Evolutionary conservation across 148 eudicot species (phyloP).

Genomic region (Nepenthes mirabilis): DNA sequence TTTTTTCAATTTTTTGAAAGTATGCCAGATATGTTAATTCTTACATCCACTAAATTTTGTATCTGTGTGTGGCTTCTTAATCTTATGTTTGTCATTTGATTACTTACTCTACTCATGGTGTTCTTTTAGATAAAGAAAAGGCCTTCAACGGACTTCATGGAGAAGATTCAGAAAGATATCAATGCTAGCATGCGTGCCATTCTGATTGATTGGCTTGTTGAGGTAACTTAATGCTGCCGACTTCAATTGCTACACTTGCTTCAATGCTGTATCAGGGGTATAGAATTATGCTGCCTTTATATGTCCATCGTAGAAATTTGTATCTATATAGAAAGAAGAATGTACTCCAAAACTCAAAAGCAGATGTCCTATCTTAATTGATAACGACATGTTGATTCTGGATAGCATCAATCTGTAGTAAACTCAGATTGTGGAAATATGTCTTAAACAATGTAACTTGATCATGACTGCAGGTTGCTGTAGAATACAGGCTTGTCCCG

Average conservation of each 20-base stretch:
- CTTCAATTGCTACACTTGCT: not conserved
- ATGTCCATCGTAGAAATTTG: no score
- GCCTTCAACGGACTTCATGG: slow-evolving; percentile 74
- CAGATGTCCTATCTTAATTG: no score
- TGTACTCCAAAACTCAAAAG: no score
- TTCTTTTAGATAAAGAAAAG: slow-evolving; percentile 60
- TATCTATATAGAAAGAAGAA: no score
- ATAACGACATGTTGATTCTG: not conserved
- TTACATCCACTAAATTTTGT: no score
- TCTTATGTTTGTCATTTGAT: not conserved
- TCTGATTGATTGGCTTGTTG: slow-evolving; percentile 94
- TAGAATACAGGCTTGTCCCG: slow-evolving; percentile 93
- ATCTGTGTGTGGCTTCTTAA: not conserved
- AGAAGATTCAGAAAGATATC: slow-evolving; percentile 76
- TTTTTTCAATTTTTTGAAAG: no score
- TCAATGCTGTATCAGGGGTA: not conserved
- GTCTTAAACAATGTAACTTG: not conserved
- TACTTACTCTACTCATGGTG: not conserved
- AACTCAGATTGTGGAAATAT: not conserved
- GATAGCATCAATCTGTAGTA: not conserved
- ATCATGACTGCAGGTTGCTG: slow-evolving; percentile 51
- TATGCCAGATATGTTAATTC: no score
- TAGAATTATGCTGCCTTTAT: no score
- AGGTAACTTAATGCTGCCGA: slow-evolving; percentile 32
- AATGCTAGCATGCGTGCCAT: slow-evolving; percentile 92